Percentiles rank a stretch among this genome's conserved stretches.
Evolutionary conservation across 306 rosid genomes (phyloP).

Genomic region (Trifolium subterraneum): DNA sequence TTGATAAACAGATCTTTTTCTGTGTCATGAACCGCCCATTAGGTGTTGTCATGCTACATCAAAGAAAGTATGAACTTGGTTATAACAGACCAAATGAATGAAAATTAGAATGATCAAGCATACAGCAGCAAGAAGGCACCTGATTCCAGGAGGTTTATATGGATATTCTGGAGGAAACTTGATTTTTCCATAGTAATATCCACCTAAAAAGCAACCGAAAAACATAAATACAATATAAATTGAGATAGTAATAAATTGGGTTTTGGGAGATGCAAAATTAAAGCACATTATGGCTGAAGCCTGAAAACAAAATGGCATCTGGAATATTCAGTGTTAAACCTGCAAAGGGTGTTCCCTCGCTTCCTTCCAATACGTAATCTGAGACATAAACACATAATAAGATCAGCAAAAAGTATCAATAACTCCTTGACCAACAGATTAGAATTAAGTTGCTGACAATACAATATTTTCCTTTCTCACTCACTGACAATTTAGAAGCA

Average conservation of each 20-base stretch:
- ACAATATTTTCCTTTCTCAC: slow-evolving; percentile 16
- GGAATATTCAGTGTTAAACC: slow-evolving; percentile 54
- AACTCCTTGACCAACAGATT: slow-evolving; percentile 26
- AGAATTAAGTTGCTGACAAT: slow-evolving; percentile 27
- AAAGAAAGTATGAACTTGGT: slow-evolving; percentile 22
- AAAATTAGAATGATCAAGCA: slow-evolving; percentile 22
- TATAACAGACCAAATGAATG: slow-evolving; percentile 20
- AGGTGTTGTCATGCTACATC: slow-evolving; percentile 90
- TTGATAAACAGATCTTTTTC: slow-evolving; percentile 90
- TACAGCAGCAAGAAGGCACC: slow-evolving; percentile 50
- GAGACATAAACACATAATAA: slow-evolving; percentile 41
- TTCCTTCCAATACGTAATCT: slow-evolving; percentile 98
- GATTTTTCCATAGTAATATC: slow-evolving; percentile 93
- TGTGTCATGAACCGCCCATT: slow-evolving; percentile 95
- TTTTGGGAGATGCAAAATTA: slow-evolving; percentile 21
- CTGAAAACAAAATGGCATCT: slow-evolving; percentile 26
- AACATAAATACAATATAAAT: slow-evolving; percentile 23
- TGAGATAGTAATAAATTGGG: slow-evolving; percentile 18
- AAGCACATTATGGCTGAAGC: slow-evolving; percentile 23
- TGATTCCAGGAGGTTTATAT: slow-evolving; percentile 96
- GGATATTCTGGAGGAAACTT: slow-evolving; percentile 94
- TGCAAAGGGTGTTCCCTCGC: slow-evolving; percentile 96
- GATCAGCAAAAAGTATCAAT: slow-evolving; percentile 43
- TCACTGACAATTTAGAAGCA: slow-evolving; percentile 7
- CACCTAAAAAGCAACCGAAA: slow-evolving; percentile 56